Base-by-base conservation (phyloP, 2,329 filamentous ascomycete species). In the Acrocalymma vagum region DNA sequence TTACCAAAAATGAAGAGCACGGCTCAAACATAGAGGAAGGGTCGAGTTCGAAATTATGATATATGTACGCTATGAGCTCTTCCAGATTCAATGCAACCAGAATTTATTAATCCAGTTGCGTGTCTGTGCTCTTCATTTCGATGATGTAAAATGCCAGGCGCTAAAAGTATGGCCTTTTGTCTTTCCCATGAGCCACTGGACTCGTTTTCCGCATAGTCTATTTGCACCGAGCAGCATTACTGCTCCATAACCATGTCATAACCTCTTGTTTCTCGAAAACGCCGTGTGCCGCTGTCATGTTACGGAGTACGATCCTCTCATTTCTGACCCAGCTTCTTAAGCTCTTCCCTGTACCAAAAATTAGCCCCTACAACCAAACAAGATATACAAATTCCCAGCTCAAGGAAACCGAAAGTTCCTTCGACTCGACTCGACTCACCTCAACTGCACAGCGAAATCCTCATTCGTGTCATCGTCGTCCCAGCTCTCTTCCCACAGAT, bases 401-500 rank as follows among this genome's bases (percentile, higher is more conserved):
- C n/a, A n/a, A n/a, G n/a, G n/a, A n/a, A n/a, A n/a, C n/a, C n/a
- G n/a, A n/a, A n/a, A n/a, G n/a, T n/a, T n/a, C 15, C 18, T 14
- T 30, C 6, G 6, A 3, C 11, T 18, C 20, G 10, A 10, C 21
- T 20, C 4, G 6, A 15, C 87, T 56, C 72, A 96, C 93, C 90
- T 95, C 65, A 99, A 76, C 78, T 97, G 93, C 63, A 88, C 83
- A 9, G 91, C 94, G 71, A 99, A 99, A 65, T 99, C 94, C 69
- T 99, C 94, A 62, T 82, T 94, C 55, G 90, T 94, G 74, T 97
- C 94, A 70, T 97, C 93, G 65, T 99, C 94, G 67, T 99, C 94
- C 94, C 94, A 99, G 79, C 91, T 96, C 80, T 99, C 94, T 74
- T 99, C 94, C 94, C 94, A 99, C 38, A 99, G 78, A 76, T 97